Conservation (phyloP, 257 asterid species). For the Fraxinus anomala region DNA sequence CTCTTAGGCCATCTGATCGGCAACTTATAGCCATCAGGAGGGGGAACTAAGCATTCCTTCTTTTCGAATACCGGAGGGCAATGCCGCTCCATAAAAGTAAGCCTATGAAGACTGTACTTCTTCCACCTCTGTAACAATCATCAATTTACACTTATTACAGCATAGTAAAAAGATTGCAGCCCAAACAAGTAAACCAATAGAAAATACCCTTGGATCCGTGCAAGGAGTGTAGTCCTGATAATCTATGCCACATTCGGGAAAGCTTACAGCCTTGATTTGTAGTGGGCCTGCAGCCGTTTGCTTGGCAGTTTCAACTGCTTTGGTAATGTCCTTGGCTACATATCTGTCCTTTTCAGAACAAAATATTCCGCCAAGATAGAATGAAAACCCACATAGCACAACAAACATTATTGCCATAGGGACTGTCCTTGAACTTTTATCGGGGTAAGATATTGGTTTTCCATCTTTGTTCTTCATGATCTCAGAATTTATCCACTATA, state of each 20-base stretch:
- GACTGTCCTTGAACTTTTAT: constrained; percentile 57
- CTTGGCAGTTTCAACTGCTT: constrained; percentile 39
- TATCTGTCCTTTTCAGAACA: constrained; percentile 63
- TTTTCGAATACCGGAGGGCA: constrained; percentile 78
- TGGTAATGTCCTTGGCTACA: constrained; percentile 30
- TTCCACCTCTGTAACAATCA: constrained; percentile 63
- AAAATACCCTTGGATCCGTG: constrained; percentile 89
- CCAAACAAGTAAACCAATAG: neutral
- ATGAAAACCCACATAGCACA: constrained; percentile 90
- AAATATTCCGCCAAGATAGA: constrained; percentile 93
- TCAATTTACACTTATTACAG: neutral
- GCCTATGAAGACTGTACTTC: constrained; percentile 59
- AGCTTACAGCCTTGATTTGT: constrained; percentile 59
- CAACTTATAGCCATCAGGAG: constrained; percentile 70
- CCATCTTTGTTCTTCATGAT: constrained; percentile 88
- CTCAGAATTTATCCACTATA: constrained; percentile 34
- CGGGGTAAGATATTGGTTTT: constrained; percentile 49
- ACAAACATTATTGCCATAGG: constrained; percentile 67
- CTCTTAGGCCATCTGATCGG: constrained; percentile 91
- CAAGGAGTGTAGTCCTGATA: constrained; percentile 94
- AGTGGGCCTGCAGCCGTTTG: constrained; percentile 45
- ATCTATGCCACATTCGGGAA: constrained; percentile 71
- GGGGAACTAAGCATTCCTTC: constrained; percentile 81
- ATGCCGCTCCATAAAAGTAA: constrained; percentile 81
- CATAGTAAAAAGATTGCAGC: neutral